These are phyloP conservation scores for Thamnidium elegans DNA, from an alignment of 192 early-diverging fungal genomes.

Conservation along the genomic window DNA sequence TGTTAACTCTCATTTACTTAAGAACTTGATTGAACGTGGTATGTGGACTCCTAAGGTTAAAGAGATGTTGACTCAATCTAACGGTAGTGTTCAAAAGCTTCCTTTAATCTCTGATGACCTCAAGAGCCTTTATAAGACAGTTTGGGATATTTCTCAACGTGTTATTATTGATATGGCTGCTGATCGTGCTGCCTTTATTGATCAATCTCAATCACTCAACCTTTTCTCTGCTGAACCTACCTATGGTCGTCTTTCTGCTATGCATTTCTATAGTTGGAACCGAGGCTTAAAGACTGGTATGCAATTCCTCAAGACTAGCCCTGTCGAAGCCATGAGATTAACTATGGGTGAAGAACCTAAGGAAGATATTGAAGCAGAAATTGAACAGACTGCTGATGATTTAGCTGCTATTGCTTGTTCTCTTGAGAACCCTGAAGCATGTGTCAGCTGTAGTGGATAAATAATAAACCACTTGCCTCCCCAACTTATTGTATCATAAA, in stretches of 20 bases:
- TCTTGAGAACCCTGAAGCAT: conserved; percentile 87
- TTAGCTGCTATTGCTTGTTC: conserved; percentile 30
- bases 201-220: conserved; percentile 94
- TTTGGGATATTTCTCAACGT: conserved; percentile 91
- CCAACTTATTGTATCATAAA: neutral
- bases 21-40: conserved; percentile 85
- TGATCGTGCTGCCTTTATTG: conserved; percentile 93
- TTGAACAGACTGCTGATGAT: conserved; percentile 21
- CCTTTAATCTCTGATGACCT: conserved; percentile 76
- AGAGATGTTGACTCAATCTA: conserved; percentile 89
- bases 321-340: conserved; percentile 94
- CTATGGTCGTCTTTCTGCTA: conserved; percentile 87
- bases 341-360: conserved; percentile 78
- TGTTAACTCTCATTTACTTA: conserved; percentile 92
- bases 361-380: conserved; percentile 34
- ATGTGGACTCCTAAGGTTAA: conserved; percentile 93
- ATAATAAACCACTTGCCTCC: neutral
- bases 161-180: conserved; percentile 94
- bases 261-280: conserved; percentile 98
- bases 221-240: conserved; percentile 89
- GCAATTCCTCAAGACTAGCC: conserved; percentile 92
- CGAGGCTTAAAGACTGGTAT: conserved; percentile 96
- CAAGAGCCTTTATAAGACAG: conserved; percentile 88
- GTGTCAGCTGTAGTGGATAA: conserved; percentile 86
- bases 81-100: conserved; percentile 82